Evolutionary conservation across 805 yeast genomes (phyloP).

Genomic region (Phaffomyces thermotolerans): DNA sequence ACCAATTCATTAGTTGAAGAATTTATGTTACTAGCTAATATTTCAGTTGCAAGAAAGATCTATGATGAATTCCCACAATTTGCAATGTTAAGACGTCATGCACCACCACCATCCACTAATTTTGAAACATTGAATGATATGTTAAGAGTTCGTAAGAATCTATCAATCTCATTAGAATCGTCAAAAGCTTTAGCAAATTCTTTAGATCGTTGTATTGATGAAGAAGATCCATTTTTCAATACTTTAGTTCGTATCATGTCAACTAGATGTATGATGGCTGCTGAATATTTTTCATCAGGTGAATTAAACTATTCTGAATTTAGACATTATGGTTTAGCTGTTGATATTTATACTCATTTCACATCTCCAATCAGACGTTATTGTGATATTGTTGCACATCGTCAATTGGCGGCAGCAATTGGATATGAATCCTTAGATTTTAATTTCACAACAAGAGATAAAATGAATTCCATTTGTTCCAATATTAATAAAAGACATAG

Average conservation of each 20-base stretch:
- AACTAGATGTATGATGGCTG: slow-evolving; percentile 98
- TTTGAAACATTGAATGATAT: slow-evolving; percentile 87
- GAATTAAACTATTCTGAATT: slow-evolving; percentile 84
- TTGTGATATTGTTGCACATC: slow-evolving; percentile 95
- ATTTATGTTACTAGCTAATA: slow-evolving; percentile 95
- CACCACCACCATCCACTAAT: slow-evolving; percentile 92
- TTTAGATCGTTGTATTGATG: slow-evolving; percentile 79
- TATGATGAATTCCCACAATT: slow-evolving; percentile 94
- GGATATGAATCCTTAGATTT: slow-evolving; percentile 82
- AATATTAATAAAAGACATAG: slow-evolving; percentile 92
- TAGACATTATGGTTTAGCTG: slow-evolving; percentile 95
- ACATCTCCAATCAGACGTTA: slow-evolving; percentile 97
- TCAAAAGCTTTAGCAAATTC: slow-evolving; percentile 92
- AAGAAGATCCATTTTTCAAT: slow-evolving; percentile 82
- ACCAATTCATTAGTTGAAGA: slow-evolving; percentile 97
- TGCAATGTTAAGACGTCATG: slow-evolving; percentile 97
- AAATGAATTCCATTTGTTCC: slow-evolving; percentile 81
- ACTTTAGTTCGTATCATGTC: slow-evolving; percentile 93
- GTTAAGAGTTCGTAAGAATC: slow-evolving; percentile 70
- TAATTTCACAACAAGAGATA: slow-evolving; percentile 78
- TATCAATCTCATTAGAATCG: slow-evolving; percentile 71
- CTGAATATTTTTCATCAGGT: slow-evolving; percentile 93
- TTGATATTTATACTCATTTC: slow-evolving; percentile 95
- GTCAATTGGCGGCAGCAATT: slow-evolving; percentile 97
- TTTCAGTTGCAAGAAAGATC: slow-evolving; percentile 89